phyloP scores from a whole-genome alignment of 352 stramenopile genomes.

The Phytophthora pluvialis region DNA sequence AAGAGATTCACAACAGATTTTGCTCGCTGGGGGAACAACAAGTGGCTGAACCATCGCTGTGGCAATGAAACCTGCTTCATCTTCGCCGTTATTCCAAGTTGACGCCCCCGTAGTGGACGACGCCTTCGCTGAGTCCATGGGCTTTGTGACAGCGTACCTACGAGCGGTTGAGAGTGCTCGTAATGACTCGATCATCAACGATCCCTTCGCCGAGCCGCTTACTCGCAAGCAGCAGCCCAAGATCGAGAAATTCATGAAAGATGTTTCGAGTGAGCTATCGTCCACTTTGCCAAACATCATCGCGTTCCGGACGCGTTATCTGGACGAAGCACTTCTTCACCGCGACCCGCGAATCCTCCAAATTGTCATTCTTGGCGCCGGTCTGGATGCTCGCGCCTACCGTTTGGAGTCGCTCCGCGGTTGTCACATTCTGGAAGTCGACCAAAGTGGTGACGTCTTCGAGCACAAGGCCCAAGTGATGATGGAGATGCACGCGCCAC shows the following conservation, averaged over 20 bases:
- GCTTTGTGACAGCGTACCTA: constrained; percentile 43
- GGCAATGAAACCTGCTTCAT: constrained; percentile 21
- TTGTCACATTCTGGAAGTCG: constrained; percentile 60
- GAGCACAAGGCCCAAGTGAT: constrained; percentile 60
- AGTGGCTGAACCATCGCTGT: background rate
- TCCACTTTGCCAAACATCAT: constrained; percentile 28
- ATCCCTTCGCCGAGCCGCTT: constrained; percentile 43
- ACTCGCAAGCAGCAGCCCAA: constrained; percentile 28
- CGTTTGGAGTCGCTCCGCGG: constrained; percentile 53
- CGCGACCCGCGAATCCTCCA: constrained; percentile 52
- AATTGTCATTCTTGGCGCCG: constrained; percentile 62
- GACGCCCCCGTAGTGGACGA: constrained; percentile 21
- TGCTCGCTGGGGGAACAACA: background rate
- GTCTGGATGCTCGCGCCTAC: constrained; percentile 61
- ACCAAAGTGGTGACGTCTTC: constrained; percentile 49
- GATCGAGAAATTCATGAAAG: constrained; percentile 35
- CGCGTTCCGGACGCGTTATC: constrained; percentile 55
- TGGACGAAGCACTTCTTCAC: constrained; percentile 60
- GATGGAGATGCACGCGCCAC: constrained; percentile 40
- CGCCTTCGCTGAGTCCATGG: constrained; percentile 38
- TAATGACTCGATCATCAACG: constrained; percentile 41
- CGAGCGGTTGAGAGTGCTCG: constrained; percentile 40
- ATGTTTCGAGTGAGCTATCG: constrained; percentile 4
- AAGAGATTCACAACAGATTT: constrained; percentile 3
- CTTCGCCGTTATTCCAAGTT: constrained; percentile 20